phyloP scores from a whole-genome alignment of 495 filamentous ascomycete genomes.

The Podospora tetraspora region DNA sequence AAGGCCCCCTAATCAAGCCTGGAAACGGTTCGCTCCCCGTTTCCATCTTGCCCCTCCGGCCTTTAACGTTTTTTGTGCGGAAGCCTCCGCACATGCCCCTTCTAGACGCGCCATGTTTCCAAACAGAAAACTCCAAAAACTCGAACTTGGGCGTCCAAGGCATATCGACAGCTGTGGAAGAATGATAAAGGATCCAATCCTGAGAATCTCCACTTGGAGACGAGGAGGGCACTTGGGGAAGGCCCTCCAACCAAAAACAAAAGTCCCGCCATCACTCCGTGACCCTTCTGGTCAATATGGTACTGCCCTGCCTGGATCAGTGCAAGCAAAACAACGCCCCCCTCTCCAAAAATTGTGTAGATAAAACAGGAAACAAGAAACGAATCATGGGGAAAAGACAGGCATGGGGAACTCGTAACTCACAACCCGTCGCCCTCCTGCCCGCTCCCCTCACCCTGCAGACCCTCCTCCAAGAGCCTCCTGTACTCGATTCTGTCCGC shows the following conservation, averaged over 20 bases:
- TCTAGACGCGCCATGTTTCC: not conserved
- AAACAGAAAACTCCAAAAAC: not conserved
- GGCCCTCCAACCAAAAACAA: not conserved
- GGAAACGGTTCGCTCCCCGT: not conserved
- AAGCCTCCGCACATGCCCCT: not conserved
- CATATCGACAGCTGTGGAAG: not conserved
- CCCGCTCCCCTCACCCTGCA: not conserved
- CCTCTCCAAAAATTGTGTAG: not conserved
- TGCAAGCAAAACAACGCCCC: not conserved
- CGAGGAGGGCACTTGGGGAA: not conserved
- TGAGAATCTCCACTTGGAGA: not conserved
- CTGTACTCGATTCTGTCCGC: constrained; percentile 26
- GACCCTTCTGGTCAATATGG: not conserved
- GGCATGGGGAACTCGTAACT: not conserved
- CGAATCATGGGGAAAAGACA: not conserved
- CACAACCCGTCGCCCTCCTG: not conserved
- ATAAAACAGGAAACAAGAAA: not conserved
- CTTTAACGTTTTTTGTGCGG: not conserved
- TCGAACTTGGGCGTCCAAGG: not conserved
- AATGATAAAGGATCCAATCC: not conserved
- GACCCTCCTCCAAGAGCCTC: not conserved
- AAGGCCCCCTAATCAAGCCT: not conserved
- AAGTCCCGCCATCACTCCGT: not conserved
- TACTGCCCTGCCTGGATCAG: not conserved
- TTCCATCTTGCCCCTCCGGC: not conserved